Conservation (phyloP, 2,329 filamentous ascomycete genomes). For the Cladosporium sphaerospermum region DNA sequence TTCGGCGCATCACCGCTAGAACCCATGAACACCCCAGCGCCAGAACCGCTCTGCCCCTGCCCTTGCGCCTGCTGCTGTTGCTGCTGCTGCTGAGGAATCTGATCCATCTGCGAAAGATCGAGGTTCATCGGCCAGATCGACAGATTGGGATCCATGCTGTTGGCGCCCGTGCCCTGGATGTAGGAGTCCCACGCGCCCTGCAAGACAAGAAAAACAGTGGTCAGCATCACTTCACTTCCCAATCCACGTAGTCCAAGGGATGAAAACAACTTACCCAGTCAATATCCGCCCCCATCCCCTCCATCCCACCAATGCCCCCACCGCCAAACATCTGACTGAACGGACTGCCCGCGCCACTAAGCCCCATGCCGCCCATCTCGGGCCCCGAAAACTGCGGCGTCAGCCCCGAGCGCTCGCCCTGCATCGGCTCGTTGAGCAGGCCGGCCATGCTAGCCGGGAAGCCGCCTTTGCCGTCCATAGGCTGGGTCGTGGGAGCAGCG, state of each 20-base stretch:
- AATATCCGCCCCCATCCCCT: constrained; percentile 41
- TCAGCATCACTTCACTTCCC: constrained; percentile 12
- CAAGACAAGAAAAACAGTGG: constrained; percentile 19
- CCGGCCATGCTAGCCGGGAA: constrained; percentile 31
- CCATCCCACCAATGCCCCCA: constrained; percentile 47
- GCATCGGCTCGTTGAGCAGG: constrained; percentile 29
- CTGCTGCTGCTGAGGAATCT: constrained; percentile 20
- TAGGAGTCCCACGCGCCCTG: constrained; percentile 65
- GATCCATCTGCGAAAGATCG: constrained; percentile 14
- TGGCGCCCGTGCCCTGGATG: constrained; percentile 48
- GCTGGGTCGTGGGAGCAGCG: constrained; percentile 20
- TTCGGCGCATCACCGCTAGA: constrained; percentile 13
- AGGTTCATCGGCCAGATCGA: constrained; percentile 41
- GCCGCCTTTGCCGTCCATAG: background rate
- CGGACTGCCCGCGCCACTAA: constrained; percentile 28
- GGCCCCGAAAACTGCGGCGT: constrained; percentile 27
- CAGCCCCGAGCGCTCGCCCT: constrained; percentile 25
- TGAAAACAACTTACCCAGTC: constrained; percentile 46
- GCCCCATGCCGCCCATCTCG: constrained; percentile 24
- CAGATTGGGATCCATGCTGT: constrained; percentile 32
- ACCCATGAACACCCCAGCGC: constrained; percentile 32
- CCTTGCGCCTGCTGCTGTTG: constrained; percentile 15
- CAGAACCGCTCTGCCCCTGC: constrained; percentile 11
- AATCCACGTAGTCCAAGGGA: no score
- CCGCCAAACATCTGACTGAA: constrained; percentile 29